Percentiles rank a stretch among this genome's conserved stretches.
Evolutionary conservation across 2,329 filamentous ascomycete species (phyloP).

Genomic region (Emmonsia crescens): DNA sequence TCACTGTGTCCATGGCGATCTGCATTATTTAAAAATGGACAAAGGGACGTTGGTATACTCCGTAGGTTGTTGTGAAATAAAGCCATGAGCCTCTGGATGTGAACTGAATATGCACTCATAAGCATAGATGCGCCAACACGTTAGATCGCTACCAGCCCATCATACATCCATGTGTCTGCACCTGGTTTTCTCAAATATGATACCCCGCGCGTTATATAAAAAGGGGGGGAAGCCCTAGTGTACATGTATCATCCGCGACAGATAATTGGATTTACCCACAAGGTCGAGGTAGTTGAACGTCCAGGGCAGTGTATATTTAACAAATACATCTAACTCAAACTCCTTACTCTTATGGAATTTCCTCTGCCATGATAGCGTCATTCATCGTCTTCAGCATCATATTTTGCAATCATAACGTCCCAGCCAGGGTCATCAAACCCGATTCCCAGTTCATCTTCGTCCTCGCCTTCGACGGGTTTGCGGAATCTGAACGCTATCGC

Average conservation of each 20-base stretch:
- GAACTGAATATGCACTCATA: not conserved
- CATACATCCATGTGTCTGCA: not conserved
- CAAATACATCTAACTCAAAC: not conserved
- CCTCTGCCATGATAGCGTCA: not conserved
- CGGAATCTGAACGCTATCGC: conserved; percentile 31
- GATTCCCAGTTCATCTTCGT: conserved; percentile 22
- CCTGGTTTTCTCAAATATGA: not conserved
- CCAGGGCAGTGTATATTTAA: not conserved
- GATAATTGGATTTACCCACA: not conserved
- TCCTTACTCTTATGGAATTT: not conserved
- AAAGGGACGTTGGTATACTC: not conserved
- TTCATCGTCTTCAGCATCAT: conserved; percentile 13
- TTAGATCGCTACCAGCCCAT: not conserved
- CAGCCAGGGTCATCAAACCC: conserved; percentile 17
- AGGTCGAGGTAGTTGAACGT: not conserved
- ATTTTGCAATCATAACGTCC: conserved; percentile 14
- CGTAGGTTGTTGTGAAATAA: not conserved
- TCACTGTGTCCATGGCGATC: not conserved
- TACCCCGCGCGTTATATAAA: not conserved
- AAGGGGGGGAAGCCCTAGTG: not conserved
- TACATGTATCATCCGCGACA: not conserved
- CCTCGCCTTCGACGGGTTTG: conserved; percentile 25
- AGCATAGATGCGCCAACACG: not conserved
- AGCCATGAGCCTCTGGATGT: not conserved
- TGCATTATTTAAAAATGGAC: not conserved